A percentile compares a stretch with the other conserved stretches of the same genome.
phyloP scores from a whole-genome alignment of 495 filamentous ascomycete species.

The Aspergillus diversus region DNA sequence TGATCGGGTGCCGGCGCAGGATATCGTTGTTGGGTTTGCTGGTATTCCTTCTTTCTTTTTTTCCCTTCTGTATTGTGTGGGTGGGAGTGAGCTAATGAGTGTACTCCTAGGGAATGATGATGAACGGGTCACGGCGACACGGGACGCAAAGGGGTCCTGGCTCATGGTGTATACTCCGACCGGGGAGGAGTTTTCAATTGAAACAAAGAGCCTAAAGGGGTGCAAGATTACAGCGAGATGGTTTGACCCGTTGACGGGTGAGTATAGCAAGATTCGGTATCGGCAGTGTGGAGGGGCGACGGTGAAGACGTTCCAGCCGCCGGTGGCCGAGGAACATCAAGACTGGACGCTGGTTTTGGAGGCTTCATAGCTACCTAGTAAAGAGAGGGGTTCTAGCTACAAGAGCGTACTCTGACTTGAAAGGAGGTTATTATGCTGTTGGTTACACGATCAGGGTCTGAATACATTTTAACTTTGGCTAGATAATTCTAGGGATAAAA shows the following conservation, averaged over 20 bases:
- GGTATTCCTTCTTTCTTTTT: too few species aligned
- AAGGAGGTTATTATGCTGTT: too few species aligned
- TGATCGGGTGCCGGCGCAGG: slow-evolving; percentile 12
- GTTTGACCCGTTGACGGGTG: slow-evolving; percentile 4
- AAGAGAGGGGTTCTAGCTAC: too few species aligned
- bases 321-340: neutral
- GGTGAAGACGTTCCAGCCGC: slow-evolving; percentile 1
- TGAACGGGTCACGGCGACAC: slow-evolving; percentile 1
- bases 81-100: too few species aligned
- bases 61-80: too few species aligned
- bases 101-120: slow-evolving; percentile 1
- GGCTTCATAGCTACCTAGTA: too few species aligned
- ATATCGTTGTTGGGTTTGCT: slow-evolving; percentile 14
- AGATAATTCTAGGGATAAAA: too few species aligned
- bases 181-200: slow-evolving; percentile 4
- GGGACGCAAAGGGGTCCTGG: slow-evolving; percentile 5
- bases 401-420: too few species aligned
- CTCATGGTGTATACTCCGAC: slow-evolving; percentile 19
- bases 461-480: too few species aligned
- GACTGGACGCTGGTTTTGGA: slow-evolving; percentile 15
- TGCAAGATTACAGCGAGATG: slow-evolving; percentile 5
- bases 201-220: neutral
- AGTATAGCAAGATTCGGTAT: neutral
- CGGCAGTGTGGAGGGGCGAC: neutral
- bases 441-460: too few species aligned